Base-by-base conservation (phyloP, 768 basidiomycete genomes). In the Pholiota molesta region DNA sequence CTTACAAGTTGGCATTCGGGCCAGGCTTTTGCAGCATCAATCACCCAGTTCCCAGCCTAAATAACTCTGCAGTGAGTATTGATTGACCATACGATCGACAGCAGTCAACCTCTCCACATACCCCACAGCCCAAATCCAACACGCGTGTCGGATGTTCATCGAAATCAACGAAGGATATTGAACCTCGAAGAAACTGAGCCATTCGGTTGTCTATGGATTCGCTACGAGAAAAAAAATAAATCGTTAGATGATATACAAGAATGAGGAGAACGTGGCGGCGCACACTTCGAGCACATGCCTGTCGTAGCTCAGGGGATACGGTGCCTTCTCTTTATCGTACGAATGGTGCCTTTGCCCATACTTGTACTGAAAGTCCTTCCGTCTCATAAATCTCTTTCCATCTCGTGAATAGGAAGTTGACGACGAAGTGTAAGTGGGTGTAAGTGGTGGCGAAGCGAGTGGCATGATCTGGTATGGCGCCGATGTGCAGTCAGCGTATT, bases 291-390 rank as follows among this genome's bases (percentile, higher is more conserved):
- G 75, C 57, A 90, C 77, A 45, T 86, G 75, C 55, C 79, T 81
- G 70, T 91, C 87, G 71, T 91, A 92, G 26, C 85, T 87, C 39
- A 90, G 70, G 1, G 91, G 91, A 77, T 93, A 93, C 2, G 90
- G 91, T 2, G 89, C 91, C 76, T 92, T 91, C 71, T 90, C 88
- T 40, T 80, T 81, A 63, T 87, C 87, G 68, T 86, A 87, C 17
- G 83, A 79, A 70, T 92, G 91, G 62, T 89, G 86, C 57, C 79
- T 79, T 52, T 83, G 83, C 51, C 90, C 90, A 67, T 87, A 71
- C 67, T 87, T 89, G 69, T 89, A 90, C 53, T 82, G 82, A 59
- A 77, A 81, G 71, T 90, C 87, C 71, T 83, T 89, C 62, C 70
- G 74, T 55, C 78, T 68, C 14, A 72, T 72, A 53, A 68, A 72